Evolutionary conservation across 805 yeast species (phyloP), one percentile per base, ranked within the genome.

Genomic region (Saturnispora galanensis): DNA sequence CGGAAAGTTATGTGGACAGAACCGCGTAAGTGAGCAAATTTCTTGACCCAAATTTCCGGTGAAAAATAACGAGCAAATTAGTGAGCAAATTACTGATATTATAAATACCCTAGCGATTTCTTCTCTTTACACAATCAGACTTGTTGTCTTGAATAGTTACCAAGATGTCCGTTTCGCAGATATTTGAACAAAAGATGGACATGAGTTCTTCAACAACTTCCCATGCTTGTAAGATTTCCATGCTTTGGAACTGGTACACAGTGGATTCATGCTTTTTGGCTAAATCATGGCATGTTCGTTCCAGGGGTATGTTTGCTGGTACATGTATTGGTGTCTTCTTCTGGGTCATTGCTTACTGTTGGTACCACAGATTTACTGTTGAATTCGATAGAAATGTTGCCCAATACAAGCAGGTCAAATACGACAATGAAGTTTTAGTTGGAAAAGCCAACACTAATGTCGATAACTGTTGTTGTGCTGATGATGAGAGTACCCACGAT

Each of bases 181-280:
- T 45, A 1, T 54, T 48, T 46, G 44, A 44, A 32, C 15, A 36
- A 8, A 54, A 48, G 31, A 53, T 50, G 57, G 44, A 36, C 9
- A 54, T 54, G 58, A 16, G 45, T 4, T 9, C 42, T 5, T 10
- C 35, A 10, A 28, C 35, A 7, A 26, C 31, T 13, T 9, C 53
- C 11, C 46, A 49, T 36, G 21, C 49, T 3, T 56, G 59, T 47
- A 55, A 56, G 35, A 53, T 56, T 17, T 55, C 59, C 4, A 81
- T 81, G 87, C 59, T 77, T 48, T 81, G 87, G 86, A 81, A 81
- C 57, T 81, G 87, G 86, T 66, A 77, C 52, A 78, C 84, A 0
- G 68, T 79, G 28, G 79, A 81, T 51, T 64, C 80, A 5, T 81
- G 86, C 56, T 81, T 81, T 55, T 67, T 81, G 48, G 70, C 84